phyloP scores from a whole-genome alignment of 2,329 filamentous ascomycete species.

The Mariannaea elegans region DNA sequence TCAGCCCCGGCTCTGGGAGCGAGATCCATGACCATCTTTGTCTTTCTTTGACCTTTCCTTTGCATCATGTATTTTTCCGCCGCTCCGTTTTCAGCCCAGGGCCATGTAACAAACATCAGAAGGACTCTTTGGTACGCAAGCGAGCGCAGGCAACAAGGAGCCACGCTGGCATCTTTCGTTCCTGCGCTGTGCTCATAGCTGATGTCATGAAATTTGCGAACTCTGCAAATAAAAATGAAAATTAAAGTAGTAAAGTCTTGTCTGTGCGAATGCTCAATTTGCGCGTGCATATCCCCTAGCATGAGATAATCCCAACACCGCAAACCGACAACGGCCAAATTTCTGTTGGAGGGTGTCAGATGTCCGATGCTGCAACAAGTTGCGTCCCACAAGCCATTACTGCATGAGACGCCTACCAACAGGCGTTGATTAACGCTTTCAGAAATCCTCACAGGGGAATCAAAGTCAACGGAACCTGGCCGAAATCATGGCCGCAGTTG shows the following conservation, averaged over 20 bases:
- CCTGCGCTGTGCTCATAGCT: too few species aligned
- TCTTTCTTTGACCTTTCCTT: conserved; percentile 6
- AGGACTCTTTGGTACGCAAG: not conserved
- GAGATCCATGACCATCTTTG: conserved; percentile 19
- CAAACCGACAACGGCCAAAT: not conserved
- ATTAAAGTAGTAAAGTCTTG: not conserved
- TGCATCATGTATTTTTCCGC: not conserved
- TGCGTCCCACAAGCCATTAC: conserved; percentile 6
- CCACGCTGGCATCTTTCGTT: too few species aligned
- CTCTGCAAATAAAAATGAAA: too few species aligned
- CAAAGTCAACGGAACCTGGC: conserved; percentile 29
- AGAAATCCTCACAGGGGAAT: not conserved
- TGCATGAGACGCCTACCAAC: conserved; percentile 19
- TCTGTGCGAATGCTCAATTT: not conserved
- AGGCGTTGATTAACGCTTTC: conserved; percentile 15
- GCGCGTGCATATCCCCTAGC: not conserved
- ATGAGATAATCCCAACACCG: not conserved
- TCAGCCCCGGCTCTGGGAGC: conserved; percentile 10
- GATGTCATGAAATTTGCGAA: too few species aligned
- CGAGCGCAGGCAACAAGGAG: too few species aligned
- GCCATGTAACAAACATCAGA: not conserved
- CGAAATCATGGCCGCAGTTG: conserved; percentile 22
- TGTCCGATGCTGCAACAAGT: not conserved
- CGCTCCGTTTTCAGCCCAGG: not conserved
- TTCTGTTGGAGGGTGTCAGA: not conserved